phyloP scores from a whole-genome alignment of 495 filamentous ascomycete genomes.

The Ramalina peruviana region DNA sequence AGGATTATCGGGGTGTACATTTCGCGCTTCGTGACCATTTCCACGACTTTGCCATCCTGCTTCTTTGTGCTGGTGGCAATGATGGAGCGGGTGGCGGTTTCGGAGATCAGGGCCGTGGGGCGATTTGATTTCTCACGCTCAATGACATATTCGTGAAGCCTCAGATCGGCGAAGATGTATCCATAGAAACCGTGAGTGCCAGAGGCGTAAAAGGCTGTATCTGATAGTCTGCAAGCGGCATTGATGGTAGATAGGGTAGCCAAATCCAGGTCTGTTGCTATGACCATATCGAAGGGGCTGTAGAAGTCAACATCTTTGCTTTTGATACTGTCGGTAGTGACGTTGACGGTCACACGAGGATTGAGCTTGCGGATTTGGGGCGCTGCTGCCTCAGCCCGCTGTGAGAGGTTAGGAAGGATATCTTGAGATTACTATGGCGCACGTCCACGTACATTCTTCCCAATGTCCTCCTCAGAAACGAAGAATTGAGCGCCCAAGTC shows the following conservation, averaged over 20 bases:
- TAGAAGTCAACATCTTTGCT: constrained; percentile 58
- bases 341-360: constrained; percentile 66
- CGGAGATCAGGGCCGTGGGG: constrained; percentile 44
- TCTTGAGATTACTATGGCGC: not conserved
- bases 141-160: constrained; percentile 74
- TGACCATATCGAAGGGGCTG: constrained; percentile 65
- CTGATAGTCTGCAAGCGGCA: constrained; percentile 58
- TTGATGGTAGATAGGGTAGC: constrained; percentile 62
- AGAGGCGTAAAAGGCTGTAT: constrained; percentile 76
- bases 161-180: constrained; percentile 85
- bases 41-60: constrained; percentile 58
- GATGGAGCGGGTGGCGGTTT: constrained; percentile 66
- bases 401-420: constrained; percentile 5
- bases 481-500: constrained; percentile 89
- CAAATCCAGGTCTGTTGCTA: constrained; percentile 80
- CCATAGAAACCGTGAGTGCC: constrained; percentile 84
- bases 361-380: constrained; percentile 71
- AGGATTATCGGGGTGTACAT: constrained; percentile 69
- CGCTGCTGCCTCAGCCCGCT: constrained; percentile 75
- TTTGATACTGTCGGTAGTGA: constrained; percentile 48
- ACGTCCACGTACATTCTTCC: constrained; percentile 50
- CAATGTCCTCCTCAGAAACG: constrained; percentile 54
- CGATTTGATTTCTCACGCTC: constrained; percentile 72
- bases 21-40: constrained; percentile 87
- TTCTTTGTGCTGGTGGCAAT: constrained; percentile 56